Evolutionary conservation across 1,139 yeast species (phyloP).

Genomic region (Yamadazyma trypodendri): DNA sequence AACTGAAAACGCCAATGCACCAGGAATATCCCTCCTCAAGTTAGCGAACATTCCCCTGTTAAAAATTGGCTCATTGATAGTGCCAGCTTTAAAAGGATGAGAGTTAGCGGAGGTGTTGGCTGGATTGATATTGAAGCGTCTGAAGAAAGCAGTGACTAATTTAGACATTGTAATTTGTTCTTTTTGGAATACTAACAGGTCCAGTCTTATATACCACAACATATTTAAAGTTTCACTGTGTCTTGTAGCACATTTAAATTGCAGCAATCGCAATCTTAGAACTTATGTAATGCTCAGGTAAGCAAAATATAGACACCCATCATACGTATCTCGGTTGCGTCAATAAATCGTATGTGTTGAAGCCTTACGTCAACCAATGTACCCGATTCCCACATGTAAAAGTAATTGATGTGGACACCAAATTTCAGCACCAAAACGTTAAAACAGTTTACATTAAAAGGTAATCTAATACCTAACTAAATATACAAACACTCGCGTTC

Average conservation of each 20-base stretch:
- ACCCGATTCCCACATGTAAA: no score
- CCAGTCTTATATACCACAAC: not conserved
- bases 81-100: constrained; percentile 5
- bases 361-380: not conserved
- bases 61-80: constrained; percentile 1
- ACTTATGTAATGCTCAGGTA: not conserved
- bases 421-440: no score
- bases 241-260: not conserved
- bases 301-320: not conserved
- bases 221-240: not conserved
- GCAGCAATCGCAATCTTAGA: constrained; percentile 1
- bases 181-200: not conserved
- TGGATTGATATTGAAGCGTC: constrained; percentile 2
- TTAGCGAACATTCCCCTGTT: constrained; percentile 7
- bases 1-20: constrained; percentile 14
- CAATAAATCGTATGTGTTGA: not conserved
- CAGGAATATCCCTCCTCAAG: constrained; percentile 16
- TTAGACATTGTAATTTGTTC: not conserved
- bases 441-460: constrained; percentile 1
- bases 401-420: no score
- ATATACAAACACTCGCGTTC: not conserved
- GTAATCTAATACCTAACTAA: not conserved
- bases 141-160: not conserved
- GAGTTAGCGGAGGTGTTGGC: not conserved
- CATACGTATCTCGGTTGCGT: not conserved